Percentiles rank a stretch among this genome's conserved stretches.
These are phyloP conservation scores for Adansonia rubrostipa DNA, from an alignment of 441 rosid genomes.

Conservation along the genomic window DNA sequence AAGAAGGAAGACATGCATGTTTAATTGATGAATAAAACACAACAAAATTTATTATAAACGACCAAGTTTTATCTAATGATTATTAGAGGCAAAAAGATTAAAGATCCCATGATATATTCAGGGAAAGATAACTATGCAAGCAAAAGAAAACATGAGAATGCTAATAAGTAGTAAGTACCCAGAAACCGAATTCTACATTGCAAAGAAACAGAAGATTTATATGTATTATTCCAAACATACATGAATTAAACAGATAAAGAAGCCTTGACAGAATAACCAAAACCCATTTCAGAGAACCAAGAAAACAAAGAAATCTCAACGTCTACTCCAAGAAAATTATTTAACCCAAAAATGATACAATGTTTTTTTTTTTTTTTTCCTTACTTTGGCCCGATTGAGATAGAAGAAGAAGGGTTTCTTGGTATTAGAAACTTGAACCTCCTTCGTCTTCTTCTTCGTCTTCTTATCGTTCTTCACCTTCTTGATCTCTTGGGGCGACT, in stretches of 20 bases:
- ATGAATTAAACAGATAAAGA: background rate
- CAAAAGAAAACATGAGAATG: background rate
- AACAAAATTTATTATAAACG: background rate
- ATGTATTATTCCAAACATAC: background rate
- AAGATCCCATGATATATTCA: background rate
- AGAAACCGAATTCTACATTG: background rate
- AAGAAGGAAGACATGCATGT: background rate
- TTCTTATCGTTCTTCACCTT: slow-evolving; percentile 28
- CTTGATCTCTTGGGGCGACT: slow-evolving; percentile 8
- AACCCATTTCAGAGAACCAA: background rate
- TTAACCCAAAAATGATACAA: background rate
- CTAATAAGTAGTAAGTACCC: background rate
- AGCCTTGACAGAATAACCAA: background rate
- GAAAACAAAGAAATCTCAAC: background rate
- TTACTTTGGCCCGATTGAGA: slow-evolving; percentile 52
- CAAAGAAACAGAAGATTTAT: background rate
- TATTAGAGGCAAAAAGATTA: background rate
- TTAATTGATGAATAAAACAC: background rate
- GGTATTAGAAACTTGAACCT: slow-evolving; percentile 45
- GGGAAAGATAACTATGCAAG: background rate
- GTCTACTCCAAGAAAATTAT: slow-evolving; percentile 23
- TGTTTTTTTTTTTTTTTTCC: no score
- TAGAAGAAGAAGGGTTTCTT: slow-evolving; percentile 53
- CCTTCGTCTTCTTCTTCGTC: slow-evolving; percentile 21
- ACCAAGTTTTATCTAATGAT: background rate